Evolutionary conservation across 352 stramenopile species (phyloP).

Genomic region (Phytophthora idaei): DNA sequence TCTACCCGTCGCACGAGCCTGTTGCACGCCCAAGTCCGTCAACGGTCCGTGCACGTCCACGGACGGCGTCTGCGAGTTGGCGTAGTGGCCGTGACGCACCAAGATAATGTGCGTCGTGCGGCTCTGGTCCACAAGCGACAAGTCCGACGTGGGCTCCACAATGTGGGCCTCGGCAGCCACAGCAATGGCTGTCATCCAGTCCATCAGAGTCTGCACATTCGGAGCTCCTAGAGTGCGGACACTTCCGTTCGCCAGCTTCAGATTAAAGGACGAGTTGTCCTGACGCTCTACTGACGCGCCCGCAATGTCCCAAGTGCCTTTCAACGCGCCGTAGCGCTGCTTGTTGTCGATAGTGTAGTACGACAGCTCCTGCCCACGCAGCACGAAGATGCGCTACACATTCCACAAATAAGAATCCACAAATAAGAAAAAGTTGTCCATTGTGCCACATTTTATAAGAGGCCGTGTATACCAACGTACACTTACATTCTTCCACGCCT

Average conservation of each 20-base stretch:
- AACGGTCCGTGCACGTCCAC: constrained; percentile 61
- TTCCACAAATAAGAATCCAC: constrained; percentile 4
- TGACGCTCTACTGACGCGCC: constrained; percentile 55
- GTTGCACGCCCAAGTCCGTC: constrained; percentile 57
- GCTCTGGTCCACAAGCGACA: constrained; percentile 66
- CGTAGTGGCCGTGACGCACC: constrained; percentile 73
- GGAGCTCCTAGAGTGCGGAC: constrained; percentile 50
- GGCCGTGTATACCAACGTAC: constrained; percentile 19
- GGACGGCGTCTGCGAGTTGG: constrained; percentile 48
- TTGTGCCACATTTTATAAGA: neutral
- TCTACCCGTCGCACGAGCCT: constrained; percentile 50
- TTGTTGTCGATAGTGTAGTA: constrained; percentile 71
- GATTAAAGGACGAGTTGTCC: constrained; percentile 44
- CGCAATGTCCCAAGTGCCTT: constrained; percentile 61
- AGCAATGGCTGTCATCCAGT: constrained; percentile 78
- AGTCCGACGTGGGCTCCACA: constrained; percentile 46
- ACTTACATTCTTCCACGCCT: constrained; percentile 76
- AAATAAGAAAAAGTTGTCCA: neutral
- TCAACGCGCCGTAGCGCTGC: constrained; percentile 62
- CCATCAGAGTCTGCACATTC: constrained; percentile 64
- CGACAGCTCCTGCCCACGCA: constrained; percentile 68
- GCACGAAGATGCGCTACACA: constrained; percentile 66
- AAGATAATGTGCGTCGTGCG: constrained; percentile 74
- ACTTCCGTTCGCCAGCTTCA: constrained; percentile 38
- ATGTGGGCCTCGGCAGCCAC: constrained; percentile 48